These are phyloP conservation scores for Nakazawaea holstii DNA, from an alignment of 805 yeast genomes.

Conservation along the genomic window DNA sequence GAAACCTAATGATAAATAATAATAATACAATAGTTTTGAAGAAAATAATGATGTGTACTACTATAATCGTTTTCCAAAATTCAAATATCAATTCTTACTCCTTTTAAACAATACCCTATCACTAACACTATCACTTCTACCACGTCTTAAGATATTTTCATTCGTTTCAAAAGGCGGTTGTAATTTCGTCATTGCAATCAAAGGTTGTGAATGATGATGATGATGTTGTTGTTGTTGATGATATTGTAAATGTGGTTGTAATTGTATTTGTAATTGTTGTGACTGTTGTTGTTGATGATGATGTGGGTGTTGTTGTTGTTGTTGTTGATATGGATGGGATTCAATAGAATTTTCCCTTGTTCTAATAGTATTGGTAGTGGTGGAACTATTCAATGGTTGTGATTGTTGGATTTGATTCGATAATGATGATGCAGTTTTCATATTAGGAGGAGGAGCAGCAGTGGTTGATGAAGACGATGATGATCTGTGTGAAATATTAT, in stretches of 20 bases:
- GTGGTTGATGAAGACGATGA: too few relatives aligned
- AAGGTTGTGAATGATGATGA: conserved; percentile 6
- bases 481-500: too few relatives aligned
- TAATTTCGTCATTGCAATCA: not conserved
- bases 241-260: conserved; percentile 12
- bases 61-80: too few relatives aligned
- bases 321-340: not conserved
- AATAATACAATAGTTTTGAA: too few relatives aligned
- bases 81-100: conserved; percentile 1
- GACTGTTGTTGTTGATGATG: conserved; percentile 1
- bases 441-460: too few relatives aligned
- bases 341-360: not conserved
- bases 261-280: conserved; percentile 4
- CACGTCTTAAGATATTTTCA: conserved; percentile 4
- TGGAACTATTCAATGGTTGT: not conserved
- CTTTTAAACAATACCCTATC: conserved; percentile 11
- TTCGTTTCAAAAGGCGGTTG: conserved; percentile 9
- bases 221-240: conserved; percentile 12
- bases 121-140: conserved; percentile 11
- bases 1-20: too few relatives aligned
- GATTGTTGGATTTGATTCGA: too few relatives aligned
- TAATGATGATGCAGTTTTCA: too few relatives aligned
- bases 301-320: conserved; percentile 2
- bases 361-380: not conserved
- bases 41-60: too few relatives aligned